These are phyloP conservation scores for Candida silvicultrix DNA, from an alignment of 805 yeast species.

Conservation along the genomic window DNA sequence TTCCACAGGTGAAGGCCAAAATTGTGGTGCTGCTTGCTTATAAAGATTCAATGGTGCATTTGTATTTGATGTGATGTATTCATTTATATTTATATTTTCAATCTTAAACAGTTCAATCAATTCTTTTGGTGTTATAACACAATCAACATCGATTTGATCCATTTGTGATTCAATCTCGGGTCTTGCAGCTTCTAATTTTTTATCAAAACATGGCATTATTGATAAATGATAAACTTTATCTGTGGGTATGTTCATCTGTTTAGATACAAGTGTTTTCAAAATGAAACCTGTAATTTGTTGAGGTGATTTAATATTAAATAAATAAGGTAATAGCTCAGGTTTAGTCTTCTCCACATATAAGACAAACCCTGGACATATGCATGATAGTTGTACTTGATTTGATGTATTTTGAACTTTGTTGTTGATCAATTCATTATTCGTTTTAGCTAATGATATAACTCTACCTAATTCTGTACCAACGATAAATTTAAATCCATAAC, in stretches of 20 bases:
- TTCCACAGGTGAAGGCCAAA: constrained; percentile 53
- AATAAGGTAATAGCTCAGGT: constrained; percentile 65
- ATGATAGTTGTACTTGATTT: constrained; percentile 50
- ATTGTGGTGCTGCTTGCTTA: constrained; percentile 39
- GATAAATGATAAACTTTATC: constrained; percentile 68
- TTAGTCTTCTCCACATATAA: constrained; percentile 94
- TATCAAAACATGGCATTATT: constrained; percentile 96
- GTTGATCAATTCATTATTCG: constrained; percentile 32
- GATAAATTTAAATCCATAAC: constrained; percentile 63
- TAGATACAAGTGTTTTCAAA: constrained; percentile 45
- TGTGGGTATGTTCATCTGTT: constrained; percentile 23
- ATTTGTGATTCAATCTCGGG: constrained; percentile 45
- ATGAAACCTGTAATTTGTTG: constrained; percentile 88
- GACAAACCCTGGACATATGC: constrained; percentile 95
- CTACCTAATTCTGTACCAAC: constrained; percentile 87
- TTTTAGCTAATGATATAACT: constrained; percentile 49
- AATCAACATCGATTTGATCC: constrained; percentile 65
- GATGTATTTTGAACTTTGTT: constrained; percentile 6
- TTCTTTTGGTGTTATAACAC: constrained; percentile 91
- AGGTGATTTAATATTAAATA: constrained; percentile 79
- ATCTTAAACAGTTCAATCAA: constrained; percentile 65
- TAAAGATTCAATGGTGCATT: constrained; percentile 20
- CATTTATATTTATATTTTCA: constrained; percentile 32
- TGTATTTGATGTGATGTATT: constrained; percentile 14
- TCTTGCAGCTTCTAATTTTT: constrained; percentile 90